Evolutionary conservation across 2,329 filamentous ascomycete genomes (phyloP).

Genomic region (Colletotrichum orbiculare): DNA sequence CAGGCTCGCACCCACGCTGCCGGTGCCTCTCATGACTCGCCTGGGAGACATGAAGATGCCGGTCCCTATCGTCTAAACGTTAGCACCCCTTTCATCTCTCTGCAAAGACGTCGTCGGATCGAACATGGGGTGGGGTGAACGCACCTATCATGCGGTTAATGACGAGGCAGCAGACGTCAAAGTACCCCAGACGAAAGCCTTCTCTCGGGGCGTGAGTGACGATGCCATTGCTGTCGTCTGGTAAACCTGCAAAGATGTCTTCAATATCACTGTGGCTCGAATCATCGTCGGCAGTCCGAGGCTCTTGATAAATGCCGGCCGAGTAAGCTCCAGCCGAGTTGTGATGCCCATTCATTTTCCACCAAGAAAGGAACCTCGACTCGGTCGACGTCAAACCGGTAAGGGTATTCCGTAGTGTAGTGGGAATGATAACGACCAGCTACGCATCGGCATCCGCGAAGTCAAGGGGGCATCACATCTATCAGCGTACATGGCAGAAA

Average conservation of each 20-base stretch:
- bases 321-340: slow-evolving; percentile 8
- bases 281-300: slow-evolving; percentile 8
- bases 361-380: too few species aligned
- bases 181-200: slow-evolving; percentile 48
- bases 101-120: neutral
- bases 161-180: slow-evolving; percentile 50
- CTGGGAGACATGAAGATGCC: slow-evolving; percentile 51
- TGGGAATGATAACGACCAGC: too few species aligned
- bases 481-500: neutral
- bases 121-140: slow-evolving; percentile 20
- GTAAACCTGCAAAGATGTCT: slow-evolving; percentile 26
- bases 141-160: slow-evolving; percentile 52
- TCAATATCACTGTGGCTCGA: slow-evolving; percentile 40
- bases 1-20: slow-evolving; percentile 48
- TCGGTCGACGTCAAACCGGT: too few species aligned
- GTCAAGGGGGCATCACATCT: neutral
- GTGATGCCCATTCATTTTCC: too few species aligned
- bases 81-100: neutral
- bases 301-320: slow-evolving; percentile 31
- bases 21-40: slow-evolving; percentile 47
- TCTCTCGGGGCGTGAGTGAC: slow-evolving; percentile 48
- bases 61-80: slow-evolving; percentile 42
- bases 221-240: slow-evolving; percentile 38
- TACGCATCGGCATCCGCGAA: neutral
- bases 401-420: too few species aligned